Percentiles rank a stretch among this genome's conserved stretches.
These are phyloP conservation scores for Colletotrichum tamarilloi DNA, from an alignment of 2,329 filamentous ascomycete genomes.

Conservation along the genomic window DNA sequence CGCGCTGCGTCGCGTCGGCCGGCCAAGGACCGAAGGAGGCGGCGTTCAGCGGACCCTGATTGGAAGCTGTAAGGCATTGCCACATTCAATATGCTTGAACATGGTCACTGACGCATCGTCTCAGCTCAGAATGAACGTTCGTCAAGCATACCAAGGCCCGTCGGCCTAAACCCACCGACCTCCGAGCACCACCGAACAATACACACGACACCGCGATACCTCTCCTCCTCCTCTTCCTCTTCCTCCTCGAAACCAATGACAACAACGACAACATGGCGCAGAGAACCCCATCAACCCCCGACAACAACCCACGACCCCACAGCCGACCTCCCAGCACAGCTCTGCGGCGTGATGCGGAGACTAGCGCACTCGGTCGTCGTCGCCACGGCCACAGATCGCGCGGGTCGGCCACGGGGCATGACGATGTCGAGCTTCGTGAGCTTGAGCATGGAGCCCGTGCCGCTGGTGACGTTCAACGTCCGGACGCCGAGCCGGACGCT, in stretches of 20 bases:
- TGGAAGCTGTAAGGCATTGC: background rate
- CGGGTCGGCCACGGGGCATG: conserved; percentile 57
- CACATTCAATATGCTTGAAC: background rate
- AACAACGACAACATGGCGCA: conserved; percentile 41
- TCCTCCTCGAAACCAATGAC: background rate
- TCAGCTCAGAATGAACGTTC: background rate
- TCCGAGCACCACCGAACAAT: conserved; percentile 12
- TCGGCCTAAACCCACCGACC: background rate
- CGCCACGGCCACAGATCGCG: conserved; percentile 58
- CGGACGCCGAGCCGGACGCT: conserved; percentile 66
- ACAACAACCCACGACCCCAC: conserved; percentile 46
- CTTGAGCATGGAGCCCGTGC: conserved; percentile 61
- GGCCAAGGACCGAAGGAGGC: background rate
- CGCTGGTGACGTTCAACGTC: conserved; percentile 68
- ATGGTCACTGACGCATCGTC: background rate
- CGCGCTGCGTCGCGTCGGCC: conserved; percentile 21
- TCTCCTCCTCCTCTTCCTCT: background rate
- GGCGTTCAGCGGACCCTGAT: background rate
- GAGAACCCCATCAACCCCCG: conserved; percentile 45
- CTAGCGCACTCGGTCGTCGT: conserved; percentile 67
- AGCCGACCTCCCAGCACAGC: conserved; percentile 49
- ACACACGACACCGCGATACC: conserved; percentile 1
- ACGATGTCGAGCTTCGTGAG: conserved; percentile 72
- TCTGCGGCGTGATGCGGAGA: conserved; percentile 65
- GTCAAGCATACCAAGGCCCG: background rate